These are phyloP conservation scores for Populus deltoides DNA, from an alignment of 345 rosid species.

Conservation along the genomic window DNA sequence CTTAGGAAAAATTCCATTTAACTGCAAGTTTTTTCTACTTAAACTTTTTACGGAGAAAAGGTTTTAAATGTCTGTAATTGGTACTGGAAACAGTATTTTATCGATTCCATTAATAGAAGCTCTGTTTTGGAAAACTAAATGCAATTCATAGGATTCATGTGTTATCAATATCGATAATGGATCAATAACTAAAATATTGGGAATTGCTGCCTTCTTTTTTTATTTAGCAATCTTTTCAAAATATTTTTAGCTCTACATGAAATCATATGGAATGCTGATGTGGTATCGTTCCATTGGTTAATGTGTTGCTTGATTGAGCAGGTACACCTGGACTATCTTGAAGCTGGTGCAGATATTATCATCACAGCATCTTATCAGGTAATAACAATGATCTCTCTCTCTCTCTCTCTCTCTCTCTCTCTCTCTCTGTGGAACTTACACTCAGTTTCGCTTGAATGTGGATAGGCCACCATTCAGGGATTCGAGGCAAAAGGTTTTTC, in stretches of 20 bases:
- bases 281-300: neutral
- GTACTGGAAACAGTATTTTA: neutral
- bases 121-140: neutral
- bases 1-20: neutral
- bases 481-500: conserved; percentile 71
- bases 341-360: conserved; percentile 85
- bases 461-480: conserved; percentile 79
- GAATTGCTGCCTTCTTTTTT: neutral
- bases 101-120: neutral
- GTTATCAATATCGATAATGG: neutral
- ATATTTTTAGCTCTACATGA: neutral
- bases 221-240: neutral
- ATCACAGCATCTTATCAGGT: conserved; percentile 77
- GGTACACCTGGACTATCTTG: conserved; percentile 82
- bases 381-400: conserved; percentile 1
- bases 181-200: neutral
- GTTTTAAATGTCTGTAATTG: neutral
- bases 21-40: neutral
- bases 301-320: conserved; percentile 29
- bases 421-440: conserved; percentile 4
- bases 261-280: conserved; percentile 6
- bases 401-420: neutral
- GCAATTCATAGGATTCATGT: neutral
- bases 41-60: neutral
- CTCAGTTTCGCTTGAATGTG: conserved; percentile 6